phyloP scores from a whole-genome alignment of 75 land plant species.

The Pinus albicaulis region DNA sequence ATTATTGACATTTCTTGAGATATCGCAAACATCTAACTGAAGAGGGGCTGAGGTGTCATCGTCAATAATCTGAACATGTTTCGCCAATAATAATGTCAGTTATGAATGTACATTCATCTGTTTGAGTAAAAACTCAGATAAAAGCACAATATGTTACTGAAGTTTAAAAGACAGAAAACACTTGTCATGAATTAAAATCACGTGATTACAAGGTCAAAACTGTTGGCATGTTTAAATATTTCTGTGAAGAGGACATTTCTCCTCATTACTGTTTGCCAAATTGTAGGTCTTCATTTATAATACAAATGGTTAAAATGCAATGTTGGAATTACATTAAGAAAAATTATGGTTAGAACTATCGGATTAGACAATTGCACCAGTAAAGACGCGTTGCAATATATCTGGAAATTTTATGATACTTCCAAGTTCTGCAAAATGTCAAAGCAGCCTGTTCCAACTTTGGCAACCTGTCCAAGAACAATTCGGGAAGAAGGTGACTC shows the following conservation, averaged over 20 bases:
- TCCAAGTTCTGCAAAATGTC: conserved; percentile 77
- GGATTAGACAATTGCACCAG: neutral
- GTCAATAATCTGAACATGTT: neutral
- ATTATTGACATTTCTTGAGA: too few relatives aligned
- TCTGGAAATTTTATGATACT: conserved; percentile 7
- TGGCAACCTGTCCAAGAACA: conserved; percentile 74
- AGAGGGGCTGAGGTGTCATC: neutral
- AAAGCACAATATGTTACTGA: neutral
- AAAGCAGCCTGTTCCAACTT: conserved; percentile 90
- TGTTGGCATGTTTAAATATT: neutral
- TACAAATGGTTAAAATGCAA: too few relatives aligned
- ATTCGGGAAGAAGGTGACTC: conserved; percentile 88
- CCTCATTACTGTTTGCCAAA: too few relatives aligned
- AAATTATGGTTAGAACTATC: neutral
- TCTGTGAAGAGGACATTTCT: neutral
- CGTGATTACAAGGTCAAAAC: neutral
- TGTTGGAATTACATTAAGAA: neutral
- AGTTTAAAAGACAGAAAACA: neutral
- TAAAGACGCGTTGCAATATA: neutral
- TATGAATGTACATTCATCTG: neutral
- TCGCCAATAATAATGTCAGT: neutral
- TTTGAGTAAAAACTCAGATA: neutral
- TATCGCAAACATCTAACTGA: too few relatives aligned
- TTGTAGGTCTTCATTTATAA: too few relatives aligned
- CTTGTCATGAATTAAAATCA: neutral